These are phyloP conservation scores for Pelagophyceae sp. DNA, from an alignment of 352 stramenopile genomes.

Conservation along the genomic window DNA sequence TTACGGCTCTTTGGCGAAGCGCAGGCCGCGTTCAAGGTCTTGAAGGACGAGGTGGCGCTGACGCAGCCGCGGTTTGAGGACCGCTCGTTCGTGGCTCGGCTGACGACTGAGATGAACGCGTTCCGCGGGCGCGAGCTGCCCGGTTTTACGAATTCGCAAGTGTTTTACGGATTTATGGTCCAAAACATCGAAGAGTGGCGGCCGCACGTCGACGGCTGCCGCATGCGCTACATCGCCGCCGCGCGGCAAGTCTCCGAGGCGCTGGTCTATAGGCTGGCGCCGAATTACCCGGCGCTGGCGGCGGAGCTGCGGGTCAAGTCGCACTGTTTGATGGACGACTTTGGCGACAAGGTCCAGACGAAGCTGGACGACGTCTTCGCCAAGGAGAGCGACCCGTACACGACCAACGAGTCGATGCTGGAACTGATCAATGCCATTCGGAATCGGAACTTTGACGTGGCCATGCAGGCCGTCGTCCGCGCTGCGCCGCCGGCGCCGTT, in stretches of 20 bases:
- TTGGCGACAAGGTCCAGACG: not conserved
- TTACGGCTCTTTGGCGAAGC: not conserved
- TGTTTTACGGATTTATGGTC: constrained; percentile 26
- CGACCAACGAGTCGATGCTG: constrained; percentile 37
- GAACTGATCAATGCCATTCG: constrained; percentile 42
- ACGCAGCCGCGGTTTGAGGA: constrained; percentile 16
- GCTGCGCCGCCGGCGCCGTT: not conserved
- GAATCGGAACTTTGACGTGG: constrained; percentile 37
- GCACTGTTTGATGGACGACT: not conserved
- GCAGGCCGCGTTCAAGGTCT: constrained; percentile 22
- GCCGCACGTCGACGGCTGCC: constrained; percentile 16
- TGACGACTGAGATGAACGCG: constrained; percentile 36
- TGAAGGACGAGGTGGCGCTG: constrained; percentile 4
- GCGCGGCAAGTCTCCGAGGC: not conserved
- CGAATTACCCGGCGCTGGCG: not conserved
- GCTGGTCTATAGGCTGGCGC: not conserved
- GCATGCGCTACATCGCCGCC: constrained; percentile 5
- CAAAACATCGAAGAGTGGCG: constrained; percentile 27
- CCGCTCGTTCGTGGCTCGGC: not conserved
- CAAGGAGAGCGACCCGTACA: constrained; percentile 23
- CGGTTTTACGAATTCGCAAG: constrained; percentile 41
- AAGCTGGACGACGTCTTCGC: constrained; percentile 21
- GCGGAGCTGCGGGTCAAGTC: not conserved
- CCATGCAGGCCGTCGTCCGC: constrained; percentile 10
- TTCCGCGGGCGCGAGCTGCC: constrained; percentile 42